Evolutionary conservation across 2,329 filamentous ascomycete species (phyloP).

Genomic region (Ceratocystis cubensis): DNA sequence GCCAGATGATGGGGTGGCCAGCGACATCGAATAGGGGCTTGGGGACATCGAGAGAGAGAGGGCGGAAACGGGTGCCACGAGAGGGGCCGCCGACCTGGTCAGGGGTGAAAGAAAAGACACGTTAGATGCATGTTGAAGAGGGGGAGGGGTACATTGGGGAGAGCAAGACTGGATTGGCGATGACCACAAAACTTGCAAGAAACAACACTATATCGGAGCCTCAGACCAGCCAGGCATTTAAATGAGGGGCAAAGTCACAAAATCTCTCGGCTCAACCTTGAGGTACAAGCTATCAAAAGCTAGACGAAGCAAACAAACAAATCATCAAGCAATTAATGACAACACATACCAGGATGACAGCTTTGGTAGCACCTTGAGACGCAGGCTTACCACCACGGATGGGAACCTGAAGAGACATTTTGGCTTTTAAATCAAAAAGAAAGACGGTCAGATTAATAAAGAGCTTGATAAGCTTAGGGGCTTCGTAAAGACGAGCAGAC

Average conservation of each 20-base stretch:
- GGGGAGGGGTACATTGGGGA: not conserved
- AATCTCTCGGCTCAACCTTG: not conserved
- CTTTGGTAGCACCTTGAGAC: slow-evolving; percentile 55
- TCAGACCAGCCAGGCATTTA: not conserved
- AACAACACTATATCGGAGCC: not conserved
- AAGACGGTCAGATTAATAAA: slow-evolving; percentile 5
- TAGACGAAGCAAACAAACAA: not conserved
- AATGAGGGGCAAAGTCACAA: not conserved
- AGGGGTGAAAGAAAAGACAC: slow-evolving; percentile 17
- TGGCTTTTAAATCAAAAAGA: not conserved
- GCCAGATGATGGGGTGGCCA: slow-evolving; percentile 95
- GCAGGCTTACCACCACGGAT: slow-evolving; percentile 36
- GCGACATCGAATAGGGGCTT: slow-evolving; percentile 99
- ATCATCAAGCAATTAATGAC: not conserved
- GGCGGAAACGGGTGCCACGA: slow-evolving; percentile 87
- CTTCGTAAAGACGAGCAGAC: not conserved
- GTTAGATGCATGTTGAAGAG: slow-evolving; percentile 26
- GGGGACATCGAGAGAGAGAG: slow-evolving; percentile 86
- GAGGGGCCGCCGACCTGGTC: slow-evolving; percentile 82
- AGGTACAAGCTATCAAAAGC: not conserved
- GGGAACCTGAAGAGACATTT: slow-evolving; percentile 35
- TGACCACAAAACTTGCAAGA: not conserved
- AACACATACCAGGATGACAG: slow-evolving; percentile 68
- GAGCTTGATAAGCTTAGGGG: not conserved
- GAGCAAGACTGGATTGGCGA: not conserved